Conservation (phyloP, 768 basidiomycete genomes). For the Pleurotus tuoliensis region DNA sequence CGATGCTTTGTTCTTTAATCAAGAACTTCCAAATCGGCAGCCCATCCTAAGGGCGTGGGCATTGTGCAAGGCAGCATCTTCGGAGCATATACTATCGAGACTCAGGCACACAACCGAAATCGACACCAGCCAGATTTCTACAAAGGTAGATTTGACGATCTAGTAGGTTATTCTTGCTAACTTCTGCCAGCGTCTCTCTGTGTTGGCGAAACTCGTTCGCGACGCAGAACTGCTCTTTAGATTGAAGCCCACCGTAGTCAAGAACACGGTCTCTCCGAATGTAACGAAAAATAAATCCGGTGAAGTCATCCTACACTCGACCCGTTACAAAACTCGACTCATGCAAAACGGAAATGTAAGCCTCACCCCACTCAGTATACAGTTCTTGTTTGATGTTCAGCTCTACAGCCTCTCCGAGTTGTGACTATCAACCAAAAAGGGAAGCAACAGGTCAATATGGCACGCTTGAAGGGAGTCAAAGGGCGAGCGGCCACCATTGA, state of each 20-base stretch:
- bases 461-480: constrained; percentile 22
- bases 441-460: constrained; percentile 12
- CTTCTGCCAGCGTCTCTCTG: constrained; percentile 31
- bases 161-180: background rate
- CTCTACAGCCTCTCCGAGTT: constrained; percentile 19
- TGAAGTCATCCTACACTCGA: constrained; percentile 28
- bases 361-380: background rate
- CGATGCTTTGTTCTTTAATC: constrained; percentile 23
- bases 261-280: constrained; percentile 39
- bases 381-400: background rate
- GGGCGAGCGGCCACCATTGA: constrained; percentile 35
- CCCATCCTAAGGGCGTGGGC: constrained; percentile 43
- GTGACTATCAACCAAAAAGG: constrained; percentile 10
- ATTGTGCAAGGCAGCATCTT: constrained; percentile 29
- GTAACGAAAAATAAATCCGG: constrained; percentile 23
- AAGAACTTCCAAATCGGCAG: constrained; percentile 17
- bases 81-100: no score
- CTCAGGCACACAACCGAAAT: constrained; percentile 14
- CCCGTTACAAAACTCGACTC: constrained; percentile 41
- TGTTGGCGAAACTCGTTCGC: constrained; percentile 35
- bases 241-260: constrained; percentile 40
- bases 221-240: constrained; percentile 30
- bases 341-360: constrained; percentile 19
- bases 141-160: constrained; percentile 15
- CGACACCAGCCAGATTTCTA: constrained; percentile 19